These are phyloP conservation scores for Aspergillus pseudotamarii DNA, from an alignment of 2,329 filamentous ascomycete species.

Conservation along the genomic window DNA sequence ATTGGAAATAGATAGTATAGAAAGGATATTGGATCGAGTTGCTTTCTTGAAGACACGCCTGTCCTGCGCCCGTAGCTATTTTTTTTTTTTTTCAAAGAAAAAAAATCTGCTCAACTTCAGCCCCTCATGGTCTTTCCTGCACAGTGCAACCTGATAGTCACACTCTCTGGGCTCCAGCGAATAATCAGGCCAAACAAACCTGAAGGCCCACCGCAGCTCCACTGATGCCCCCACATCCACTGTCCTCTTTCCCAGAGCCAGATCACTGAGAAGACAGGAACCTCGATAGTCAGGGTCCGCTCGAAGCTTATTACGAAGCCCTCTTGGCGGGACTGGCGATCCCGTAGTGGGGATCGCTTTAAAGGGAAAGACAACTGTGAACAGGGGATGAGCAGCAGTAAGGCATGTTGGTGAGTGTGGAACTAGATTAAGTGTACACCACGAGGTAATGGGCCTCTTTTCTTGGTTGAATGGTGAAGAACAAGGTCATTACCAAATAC, in stretches of 20 bases:
- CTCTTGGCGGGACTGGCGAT: background rate
- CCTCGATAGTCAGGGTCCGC: background rate
- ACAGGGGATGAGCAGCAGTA: background rate
- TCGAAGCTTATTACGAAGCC: conserved; percentile 4
- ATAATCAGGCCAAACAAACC: background rate
- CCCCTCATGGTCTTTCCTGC: background rate
- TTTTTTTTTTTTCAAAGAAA: background rate
- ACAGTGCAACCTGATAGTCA: background rate
- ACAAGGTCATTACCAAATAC: background rate
- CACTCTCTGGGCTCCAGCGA: background rate
- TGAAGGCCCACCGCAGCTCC: background rate
- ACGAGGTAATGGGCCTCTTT: background rate
- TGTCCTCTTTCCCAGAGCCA: background rate
- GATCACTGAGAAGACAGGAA: background rate
- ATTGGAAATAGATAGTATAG: background rate
- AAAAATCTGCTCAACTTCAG: background rate
- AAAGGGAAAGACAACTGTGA: background rate
- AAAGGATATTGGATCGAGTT: background rate
- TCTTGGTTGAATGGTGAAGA: background rate
- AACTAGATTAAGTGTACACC: background rate
- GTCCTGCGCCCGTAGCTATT: background rate
- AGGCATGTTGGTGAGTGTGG: background rate
- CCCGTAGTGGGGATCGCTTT: background rate
- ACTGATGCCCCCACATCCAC: background rate
- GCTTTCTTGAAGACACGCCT: background rate